phyloP scores from a whole-genome alignment of 345 rosid genomes.

The Geranium brycei region DNA sequence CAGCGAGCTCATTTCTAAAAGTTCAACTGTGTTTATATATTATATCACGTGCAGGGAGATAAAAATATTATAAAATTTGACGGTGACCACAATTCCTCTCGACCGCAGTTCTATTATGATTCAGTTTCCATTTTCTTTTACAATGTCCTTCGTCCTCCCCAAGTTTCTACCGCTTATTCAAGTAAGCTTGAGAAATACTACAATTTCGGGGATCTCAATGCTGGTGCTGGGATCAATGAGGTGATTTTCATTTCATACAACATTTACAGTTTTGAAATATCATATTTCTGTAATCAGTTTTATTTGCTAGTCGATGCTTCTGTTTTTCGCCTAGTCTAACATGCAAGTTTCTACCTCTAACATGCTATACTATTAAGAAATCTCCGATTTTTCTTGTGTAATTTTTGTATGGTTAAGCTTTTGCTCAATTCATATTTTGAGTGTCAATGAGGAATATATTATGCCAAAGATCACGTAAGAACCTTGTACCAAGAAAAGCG shows the following conservation, averaged over 20 bases:
- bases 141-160: slow-evolving; percentile 87
- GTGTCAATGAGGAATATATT: no score
- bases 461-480: no score
- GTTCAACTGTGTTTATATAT: background rate
- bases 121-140: slow-evolving; percentile 90
- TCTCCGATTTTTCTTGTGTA: no score
- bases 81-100: slow-evolving; percentile 88
- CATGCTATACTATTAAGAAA: no score
- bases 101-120: slow-evolving; percentile 85
- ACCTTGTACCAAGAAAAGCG: no score
- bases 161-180: slow-evolving; percentile 30
- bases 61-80: slow-evolving; percentile 87
- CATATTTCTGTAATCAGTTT: background rate
- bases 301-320: background rate
- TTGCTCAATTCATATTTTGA: no score
- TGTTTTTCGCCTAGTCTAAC: background rate
- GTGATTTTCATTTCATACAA: slow-evolving; percentile 3
- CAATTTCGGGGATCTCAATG: slow-evolving; percentile 51
- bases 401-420: no score
- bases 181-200: slow-evolving; percentile 72
- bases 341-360: no score
- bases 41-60: slow-evolving; percentile 51
- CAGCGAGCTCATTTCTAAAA: background rate
- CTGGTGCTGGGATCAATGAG: slow-evolving; percentile 48
- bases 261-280: background rate